Evolutionary conservation across 129 eudicot species (phyloP).

Genomic region (Pulicaria dysenterica): DNA sequence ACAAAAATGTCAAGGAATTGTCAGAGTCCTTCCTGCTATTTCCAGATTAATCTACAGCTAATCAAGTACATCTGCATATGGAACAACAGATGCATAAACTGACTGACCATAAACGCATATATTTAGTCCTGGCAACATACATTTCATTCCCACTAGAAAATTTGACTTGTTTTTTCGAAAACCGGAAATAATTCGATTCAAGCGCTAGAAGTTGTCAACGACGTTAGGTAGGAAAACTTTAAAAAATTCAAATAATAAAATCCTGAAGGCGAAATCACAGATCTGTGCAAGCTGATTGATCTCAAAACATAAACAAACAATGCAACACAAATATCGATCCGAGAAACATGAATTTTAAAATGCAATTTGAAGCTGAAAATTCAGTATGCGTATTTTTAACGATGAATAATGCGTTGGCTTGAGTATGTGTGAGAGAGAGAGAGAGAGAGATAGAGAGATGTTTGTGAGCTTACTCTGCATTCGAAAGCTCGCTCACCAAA

Average conservation of each 20-base stretch:
- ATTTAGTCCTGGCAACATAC: constrained; percentile 19
- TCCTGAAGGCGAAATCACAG: constrained; percentile 7
- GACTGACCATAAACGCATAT: background rate
- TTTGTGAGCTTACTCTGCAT: constrained; percentile 53
- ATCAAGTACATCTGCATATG: constrained; percentile 35
- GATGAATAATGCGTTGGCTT: background rate
- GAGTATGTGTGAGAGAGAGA: background rate
- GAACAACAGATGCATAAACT: constrained; percentile 28
- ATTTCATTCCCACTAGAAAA: constrained; percentile 20
- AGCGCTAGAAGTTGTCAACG: constrained; percentile 24
- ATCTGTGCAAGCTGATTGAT: constrained; percentile 22
- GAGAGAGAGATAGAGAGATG: background rate
- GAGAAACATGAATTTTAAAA: background rate
- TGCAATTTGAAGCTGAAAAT: constrained; percentile 8
- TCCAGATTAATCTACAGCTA: constrained; percentile 38
- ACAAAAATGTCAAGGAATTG: constrained; percentile 29
- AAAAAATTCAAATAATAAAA: constrained; percentile 1
- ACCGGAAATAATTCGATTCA: constrained; percentile 8
- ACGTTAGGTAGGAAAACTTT: constrained; percentile 24
- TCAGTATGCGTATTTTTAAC: background rate
- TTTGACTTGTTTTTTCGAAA: constrained; percentile 10
- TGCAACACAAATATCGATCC: constrained; percentile 13
- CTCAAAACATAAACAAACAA: background rate
- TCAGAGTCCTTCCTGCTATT: constrained; percentile 27
- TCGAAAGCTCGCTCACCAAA: constrained; percentile 36